Conservation (phyloP, 2,329 filamentous ascomycete genomes). For the Lasiodiplodia sp. region DNA sequence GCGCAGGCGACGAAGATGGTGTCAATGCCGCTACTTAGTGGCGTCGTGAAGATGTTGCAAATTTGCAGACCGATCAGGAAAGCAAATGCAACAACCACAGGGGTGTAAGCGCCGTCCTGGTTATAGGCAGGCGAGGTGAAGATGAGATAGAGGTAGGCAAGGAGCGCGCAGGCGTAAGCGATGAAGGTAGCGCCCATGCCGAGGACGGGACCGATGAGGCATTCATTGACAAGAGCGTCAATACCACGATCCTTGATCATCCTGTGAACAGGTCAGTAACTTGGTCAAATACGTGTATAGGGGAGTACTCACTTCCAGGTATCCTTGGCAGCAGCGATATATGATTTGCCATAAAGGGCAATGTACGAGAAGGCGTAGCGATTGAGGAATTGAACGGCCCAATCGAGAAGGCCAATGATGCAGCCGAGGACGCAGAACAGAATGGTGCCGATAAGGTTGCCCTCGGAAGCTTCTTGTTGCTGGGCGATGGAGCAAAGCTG, state of each 20-base stretch:
- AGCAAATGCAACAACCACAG: slow-evolving; percentile 81
- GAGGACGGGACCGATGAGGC: slow-evolving; percentile 68
- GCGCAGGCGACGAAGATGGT: slow-evolving; percentile 86
- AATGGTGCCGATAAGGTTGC: slow-evolving; percentile 72
- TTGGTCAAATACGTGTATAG: not conserved
- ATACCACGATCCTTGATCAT: slow-evolving; percentile 94
- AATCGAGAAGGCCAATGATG: slow-evolving; percentile 78
- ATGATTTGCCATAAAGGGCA: slow-evolving; percentile 88
- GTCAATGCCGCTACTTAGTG: slow-evolving; percentile 85
- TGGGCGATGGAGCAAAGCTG: slow-evolving; percentile 83
- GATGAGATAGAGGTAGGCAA: slow-evolving; percentile 86
- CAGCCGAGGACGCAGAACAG: slow-evolving; percentile 80
- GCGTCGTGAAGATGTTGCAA: slow-evolving; percentile 87
- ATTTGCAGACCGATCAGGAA: slow-evolving; percentile 93
- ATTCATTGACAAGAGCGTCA: slow-evolving; percentile 89
- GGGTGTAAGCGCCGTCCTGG: slow-evolving; percentile 69
- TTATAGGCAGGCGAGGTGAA: slow-evolving; percentile 86
- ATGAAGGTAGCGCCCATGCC: slow-evolving; percentile 84
- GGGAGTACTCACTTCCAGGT: slow-evolving; percentile 70
- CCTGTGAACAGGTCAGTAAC: slow-evolving; percentile 33
- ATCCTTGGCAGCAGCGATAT: slow-evolving; percentile 85
- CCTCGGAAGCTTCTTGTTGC: slow-evolving; percentile 67
- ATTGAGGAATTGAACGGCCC: slow-evolving; percentile 89
- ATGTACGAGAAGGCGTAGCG: slow-evolving; percentile 93
- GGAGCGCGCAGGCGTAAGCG: slow-evolving; percentile 79